Conservation (phyloP, 257 asterid genomes). For the Schizonepeta tenuifolia region DNA sequence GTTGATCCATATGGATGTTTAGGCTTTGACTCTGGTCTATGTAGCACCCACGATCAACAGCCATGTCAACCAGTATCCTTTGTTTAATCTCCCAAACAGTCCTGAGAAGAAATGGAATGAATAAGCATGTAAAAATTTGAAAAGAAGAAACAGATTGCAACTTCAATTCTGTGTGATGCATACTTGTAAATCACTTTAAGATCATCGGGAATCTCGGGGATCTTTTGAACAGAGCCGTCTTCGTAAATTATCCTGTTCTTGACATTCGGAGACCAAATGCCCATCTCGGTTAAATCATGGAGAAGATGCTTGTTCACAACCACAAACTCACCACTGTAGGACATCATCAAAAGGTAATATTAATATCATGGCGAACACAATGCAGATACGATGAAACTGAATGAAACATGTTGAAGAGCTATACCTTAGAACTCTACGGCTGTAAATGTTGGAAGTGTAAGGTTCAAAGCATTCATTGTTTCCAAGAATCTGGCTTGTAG, state of each 20-base stretch:
- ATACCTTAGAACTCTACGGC: conserved; percentile 92
- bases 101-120: conserved; percentile 39
- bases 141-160: neutral
- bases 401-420: neutral
- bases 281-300: conserved; percentile 89
- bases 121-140: conserved; percentile 18
- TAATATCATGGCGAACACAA: conserved; percentile 23
- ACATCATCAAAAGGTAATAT: neutral
- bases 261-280: conserved; percentile 84
- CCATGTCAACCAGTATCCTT: conserved; percentile 83
- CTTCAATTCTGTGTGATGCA: conserved; percentile 30
- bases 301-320: conserved; percentile 98
- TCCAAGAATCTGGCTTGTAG: conserved; percentile 99
- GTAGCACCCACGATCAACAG: conserved; percentile 96
- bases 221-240: conserved; percentile 88
- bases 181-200: conserved; percentile 85
- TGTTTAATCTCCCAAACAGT: conserved; percentile 99
- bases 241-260: conserved; percentile 87
- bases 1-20: conserved; percentile 96
- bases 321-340: conserved; percentile 88
- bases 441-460: conserved; percentile 90
- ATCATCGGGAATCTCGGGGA: conserved; percentile 72
- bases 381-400: neutral
- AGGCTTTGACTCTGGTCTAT: conserved; percentile 97
- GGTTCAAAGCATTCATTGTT: conserved; percentile 98